Percentiles rank a stretch among this genome's conserved stretches.
These are phyloP conservation scores for Effrenium voratum DNA, from an alignment of 73 alveolate genomes.

Conservation along the genomic window DNA sequence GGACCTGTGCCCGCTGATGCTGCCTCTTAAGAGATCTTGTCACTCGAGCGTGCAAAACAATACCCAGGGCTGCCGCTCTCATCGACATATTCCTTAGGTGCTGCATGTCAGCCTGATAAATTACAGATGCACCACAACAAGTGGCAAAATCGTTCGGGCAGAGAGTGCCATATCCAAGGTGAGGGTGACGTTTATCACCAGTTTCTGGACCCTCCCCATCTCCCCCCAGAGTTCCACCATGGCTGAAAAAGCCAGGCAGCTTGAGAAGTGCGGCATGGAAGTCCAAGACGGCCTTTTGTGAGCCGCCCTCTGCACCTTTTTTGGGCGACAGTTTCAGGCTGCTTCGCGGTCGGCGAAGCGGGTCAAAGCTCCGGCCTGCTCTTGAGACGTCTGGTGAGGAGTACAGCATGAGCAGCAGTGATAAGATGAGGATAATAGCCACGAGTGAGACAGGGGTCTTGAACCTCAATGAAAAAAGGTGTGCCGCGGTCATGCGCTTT, in stretches of 20 bases:
- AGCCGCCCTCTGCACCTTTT: neutral
- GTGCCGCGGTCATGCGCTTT: neutral
- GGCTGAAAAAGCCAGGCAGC: neutral
- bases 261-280: constrained; percentile 65
- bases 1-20: neutral
- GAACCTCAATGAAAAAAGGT: neutral
- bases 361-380: constrained; percentile 2
- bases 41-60: neutral
- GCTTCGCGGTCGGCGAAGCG: no score
- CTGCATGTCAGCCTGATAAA: neutral
- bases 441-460: constrained; percentile 51
- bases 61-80: constrained; percentile 33
- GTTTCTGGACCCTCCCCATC: no score
- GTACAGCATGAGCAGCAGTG: constrained; percentile 26
- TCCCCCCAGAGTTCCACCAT: neutral
- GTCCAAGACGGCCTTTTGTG: constrained; percentile 53
- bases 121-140: neutral
- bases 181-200: no score
- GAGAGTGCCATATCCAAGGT: neutral
- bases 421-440: constrained; percentile 37
- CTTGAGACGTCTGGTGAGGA: neutral
- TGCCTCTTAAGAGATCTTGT: neutral
- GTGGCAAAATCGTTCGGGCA: neutral
- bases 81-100: constrained; percentile 50
- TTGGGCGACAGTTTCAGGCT: no score